phyloP scores from a whole-genome alignment of 257 asterid species.

The Fraxinus pennsylvanica region DNA sequence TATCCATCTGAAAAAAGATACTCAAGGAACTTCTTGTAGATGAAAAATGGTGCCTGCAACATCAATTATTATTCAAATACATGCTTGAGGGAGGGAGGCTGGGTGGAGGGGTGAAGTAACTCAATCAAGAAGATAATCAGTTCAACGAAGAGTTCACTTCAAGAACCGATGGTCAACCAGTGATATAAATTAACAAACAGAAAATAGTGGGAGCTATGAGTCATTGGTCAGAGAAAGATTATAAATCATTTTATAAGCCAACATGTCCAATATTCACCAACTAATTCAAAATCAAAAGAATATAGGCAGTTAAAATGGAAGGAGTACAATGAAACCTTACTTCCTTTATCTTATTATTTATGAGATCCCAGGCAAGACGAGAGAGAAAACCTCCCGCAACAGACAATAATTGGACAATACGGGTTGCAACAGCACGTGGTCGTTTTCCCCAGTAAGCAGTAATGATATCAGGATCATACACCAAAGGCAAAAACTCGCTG shows the following conservation, averaged over 20 bases:
- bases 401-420: slow-evolving; percentile 80
- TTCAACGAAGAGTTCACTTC: background rate
- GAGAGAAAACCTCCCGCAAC: slow-evolving; percentile 99
- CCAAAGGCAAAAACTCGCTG: slow-evolving; percentile 90
- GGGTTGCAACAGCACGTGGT: slow-evolving; percentile 94
- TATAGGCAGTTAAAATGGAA: slow-evolving; percentile 8
- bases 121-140: slow-evolving; percentile 8
- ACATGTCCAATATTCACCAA: background rate
- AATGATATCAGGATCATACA: slow-evolving; percentile 82
- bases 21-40: background rate
- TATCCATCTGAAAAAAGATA: background rate
- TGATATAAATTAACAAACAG: background rate
- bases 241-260: background rate
- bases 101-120: background rate
- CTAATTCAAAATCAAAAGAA: slow-evolving; percentile 8
- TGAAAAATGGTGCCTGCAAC: background rate
- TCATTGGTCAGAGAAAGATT: slow-evolving; percentile 1
- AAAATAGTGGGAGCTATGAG: background rate
- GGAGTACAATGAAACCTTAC: slow-evolving; percentile 34
- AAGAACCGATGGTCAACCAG: background rate
- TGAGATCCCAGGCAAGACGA: slow-evolving; percentile 71
- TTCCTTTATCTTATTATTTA: slow-evolving; percentile 87
- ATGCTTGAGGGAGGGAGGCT: background rate
- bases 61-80: background rate
- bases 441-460: slow-evolving; percentile 96